Base-by-base conservation (phyloP, 331 rosid genomes). In the Prunus yedoensis region DNA sequence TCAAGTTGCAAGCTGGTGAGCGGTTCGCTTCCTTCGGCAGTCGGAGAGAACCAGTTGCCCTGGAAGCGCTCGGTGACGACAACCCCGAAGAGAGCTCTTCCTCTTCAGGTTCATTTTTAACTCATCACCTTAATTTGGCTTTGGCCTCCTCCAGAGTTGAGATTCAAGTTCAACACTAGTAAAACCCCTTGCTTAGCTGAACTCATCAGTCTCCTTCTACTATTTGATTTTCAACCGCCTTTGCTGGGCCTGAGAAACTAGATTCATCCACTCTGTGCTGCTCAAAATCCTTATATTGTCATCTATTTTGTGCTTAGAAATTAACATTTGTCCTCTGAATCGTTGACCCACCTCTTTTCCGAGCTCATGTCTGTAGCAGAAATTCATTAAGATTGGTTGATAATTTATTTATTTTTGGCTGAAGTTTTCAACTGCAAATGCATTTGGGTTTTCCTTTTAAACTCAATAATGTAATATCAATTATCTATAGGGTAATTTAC, bases 101-200 rank as follows among this genome's bases (percentile, higher is more conserved):
- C 77, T 61, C 82, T 67, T 30, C 81, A 77, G 85, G 79, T 77
- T 66, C 21, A 16, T 1, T 59, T 4, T 50, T 53, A 15, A 21
- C 3, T 3, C 35, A 58, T 18, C 28, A 23, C n/a, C 38, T 54
- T 54, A 14, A 1, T 50, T 50, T 50, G 54, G 14, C 51, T 46
- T 46, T 21, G 32, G 20, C 20, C 51, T 4, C 71, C n/a, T 32
- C 38, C 38, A 4, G 38, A 32, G 38, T 47, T 12, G 16, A 12
- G 16, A 2, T 68, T 0, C 17, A 50, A 25, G 30, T 70, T 70
- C 30, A 51, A 28, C 71, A 20, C 6, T 10, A 43, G 10, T 46
- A 15, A 66, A 1, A 28, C 35, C 59, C 10, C 45, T 68, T 68
- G 13, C 72, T 47, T 8, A 47, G 41, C 61, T 51, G n/a, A 50